Evolutionary conservation across 257 asterid genomes (phyloP).

Genomic region (Eustoma russellianum): DNA sequence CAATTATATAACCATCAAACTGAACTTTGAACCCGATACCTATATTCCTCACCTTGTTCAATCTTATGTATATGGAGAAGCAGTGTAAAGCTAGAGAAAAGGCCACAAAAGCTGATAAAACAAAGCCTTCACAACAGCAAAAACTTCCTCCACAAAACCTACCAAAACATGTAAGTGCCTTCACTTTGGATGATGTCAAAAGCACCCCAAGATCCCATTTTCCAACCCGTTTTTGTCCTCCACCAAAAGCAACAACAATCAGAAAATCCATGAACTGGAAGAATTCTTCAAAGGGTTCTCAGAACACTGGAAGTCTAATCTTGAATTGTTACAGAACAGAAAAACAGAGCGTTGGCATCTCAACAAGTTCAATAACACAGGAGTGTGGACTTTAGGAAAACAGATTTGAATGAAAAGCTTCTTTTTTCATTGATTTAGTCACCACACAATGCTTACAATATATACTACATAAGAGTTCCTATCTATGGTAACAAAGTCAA

Average conservation of each 20-base stretch:
- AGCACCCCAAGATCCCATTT: conserved; percentile 28
- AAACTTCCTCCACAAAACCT: conserved; percentile 29
- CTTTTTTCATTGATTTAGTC: no score
- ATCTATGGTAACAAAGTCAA: no score
- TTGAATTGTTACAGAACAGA: conserved; percentile 9
- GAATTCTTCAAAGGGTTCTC: conserved; percentile 28
- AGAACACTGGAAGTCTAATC: conserved; percentile 21
- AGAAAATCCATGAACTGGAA: conserved; percentile 28
- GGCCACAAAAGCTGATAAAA: conserved; percentile 41
- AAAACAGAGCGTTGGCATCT: conserved; percentile 5
- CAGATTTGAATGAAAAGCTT: no score
- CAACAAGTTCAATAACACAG: conserved; percentile 11
- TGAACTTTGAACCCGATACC: no score
- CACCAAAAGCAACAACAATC: conserved; percentile 13
- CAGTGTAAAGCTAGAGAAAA: conserved; percentile 17
- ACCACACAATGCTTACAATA: no score
- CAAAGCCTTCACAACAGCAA: conserved; percentile 44
- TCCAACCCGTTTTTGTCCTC: conserved; percentile 19
- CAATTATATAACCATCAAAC: no score
- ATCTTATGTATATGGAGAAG: conserved; percentile 21
- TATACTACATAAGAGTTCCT: no score
- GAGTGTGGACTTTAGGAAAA: conserved; percentile 15
- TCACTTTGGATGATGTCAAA: conserved; percentile 28
- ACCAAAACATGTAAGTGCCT: conserved; percentile 37
- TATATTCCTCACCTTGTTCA: no score